Evolutionary conservation across 192 early-diverging fungal genomes (phyloP), one percentile per base, ranked within the genome.

Genomic region (Lobosporangium transversale): DNA sequence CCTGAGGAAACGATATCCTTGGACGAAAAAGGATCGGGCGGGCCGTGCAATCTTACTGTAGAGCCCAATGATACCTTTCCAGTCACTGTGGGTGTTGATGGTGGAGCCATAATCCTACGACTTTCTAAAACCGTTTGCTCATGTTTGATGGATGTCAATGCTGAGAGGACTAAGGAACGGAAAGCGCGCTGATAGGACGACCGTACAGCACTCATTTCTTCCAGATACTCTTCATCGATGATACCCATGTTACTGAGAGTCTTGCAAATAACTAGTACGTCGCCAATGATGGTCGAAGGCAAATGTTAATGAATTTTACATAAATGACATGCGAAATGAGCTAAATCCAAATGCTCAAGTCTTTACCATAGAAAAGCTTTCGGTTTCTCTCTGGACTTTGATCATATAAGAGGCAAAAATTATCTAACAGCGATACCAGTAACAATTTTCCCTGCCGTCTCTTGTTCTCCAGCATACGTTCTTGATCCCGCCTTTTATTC

Each of bases 321-420:
- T n/a, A n/a, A n/a, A n/a, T n/a, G n/a, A n/a, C n/a, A n/a, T n/a
- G n/a, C n/a, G n/a, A n/a, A n/a, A n/a, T n/a, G n/a, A n/a, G n/a
- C n/a, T n/a, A n/a, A n/a, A n/a, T n/a, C n/a, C n/a, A n/a, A n/a
- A n/a, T n/a, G n/a, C n/a, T n/a, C n/a, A n/a, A 6, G 7, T 26
- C 48, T 44, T 35, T 44, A 76, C 73, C 80, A 62, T 91, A 94
- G 61, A 98, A 98, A 18, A 97, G 80, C 37, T 86, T 81, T 23
- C 90, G 91, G 69, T 95, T 97, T 45, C 89, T 86, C 70, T 95
- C 88, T 2, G 93, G 93, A 37, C 88, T 87, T 50, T 95, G 89
- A 73, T 94, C 94, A 79, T 97, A 97, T 21, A 95, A 78, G 32
- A 86, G 78, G 68, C 94, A 95, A 82, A 95, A 98, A 68, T 93